phyloP scores from a whole-genome alignment of 208 protist species.

The Leishmania gerbilli region DNA sequence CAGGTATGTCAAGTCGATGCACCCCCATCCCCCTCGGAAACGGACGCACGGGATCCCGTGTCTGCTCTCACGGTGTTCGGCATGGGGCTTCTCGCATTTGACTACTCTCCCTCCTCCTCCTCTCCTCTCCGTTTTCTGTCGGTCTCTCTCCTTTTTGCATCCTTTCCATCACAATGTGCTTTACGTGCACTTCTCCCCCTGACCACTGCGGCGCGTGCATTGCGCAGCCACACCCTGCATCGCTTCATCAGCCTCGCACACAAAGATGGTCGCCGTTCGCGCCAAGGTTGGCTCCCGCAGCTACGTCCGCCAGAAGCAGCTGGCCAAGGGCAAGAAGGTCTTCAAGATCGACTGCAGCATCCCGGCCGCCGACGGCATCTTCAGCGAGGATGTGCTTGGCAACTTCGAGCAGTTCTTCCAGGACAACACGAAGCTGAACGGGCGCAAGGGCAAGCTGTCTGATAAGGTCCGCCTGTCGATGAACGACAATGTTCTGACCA shows the following conservation, averaged over 20 bases:
- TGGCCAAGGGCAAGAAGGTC: constrained; percentile 89
- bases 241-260: not conserved
- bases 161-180: not conserved
- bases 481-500: constrained; percentile 92
- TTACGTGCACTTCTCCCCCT: not conserved
- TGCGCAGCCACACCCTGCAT: constrained; percentile 1
- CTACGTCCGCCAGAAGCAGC: constrained; percentile 80
- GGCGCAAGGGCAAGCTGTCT: constrained; percentile 97
- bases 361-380: constrained; percentile 66
- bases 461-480: constrained; percentile 90
- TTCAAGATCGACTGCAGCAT: constrained; percentile 86
- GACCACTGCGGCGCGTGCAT: not conserved
- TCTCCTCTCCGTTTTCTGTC: not conserved
- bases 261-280: constrained; percentile 89
- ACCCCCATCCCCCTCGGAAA: no score
- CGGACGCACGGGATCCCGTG: not conserved
- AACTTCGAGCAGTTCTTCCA: constrained; percentile 97
- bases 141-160: not conserved
- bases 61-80: not conserved
- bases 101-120: not conserved
- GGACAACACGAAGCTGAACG: constrained; percentile 98
- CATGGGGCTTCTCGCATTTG: not conserved
- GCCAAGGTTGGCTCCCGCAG: constrained; percentile 89
- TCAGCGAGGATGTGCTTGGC: constrained; percentile 85
- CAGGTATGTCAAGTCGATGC: not conserved